Conservation (phyloP, 129 eudicot species). For the Heracleum sosnowskyi region DNA sequence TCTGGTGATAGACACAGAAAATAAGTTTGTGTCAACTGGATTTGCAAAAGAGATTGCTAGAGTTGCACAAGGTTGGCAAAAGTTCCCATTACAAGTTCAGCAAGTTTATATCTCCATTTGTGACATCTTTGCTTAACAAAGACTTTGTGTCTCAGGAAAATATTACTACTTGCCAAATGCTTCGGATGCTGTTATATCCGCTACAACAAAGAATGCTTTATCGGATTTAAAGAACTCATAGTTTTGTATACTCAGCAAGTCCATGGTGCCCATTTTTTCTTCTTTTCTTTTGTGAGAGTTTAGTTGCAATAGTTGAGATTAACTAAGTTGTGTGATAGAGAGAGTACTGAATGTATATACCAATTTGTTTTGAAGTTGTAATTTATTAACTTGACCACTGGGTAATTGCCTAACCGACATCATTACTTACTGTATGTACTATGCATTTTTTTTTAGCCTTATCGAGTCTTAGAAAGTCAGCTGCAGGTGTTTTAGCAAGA, state of each 20-base stretch:
- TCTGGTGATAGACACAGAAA: constrained; percentile 89
- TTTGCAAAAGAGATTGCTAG: constrained; percentile 97
- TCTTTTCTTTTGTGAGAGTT: background rate
- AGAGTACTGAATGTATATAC: background rate
- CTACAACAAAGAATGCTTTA: constrained; percentile 84
- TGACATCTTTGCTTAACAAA: constrained; percentile 8
- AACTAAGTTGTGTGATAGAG: background rate
- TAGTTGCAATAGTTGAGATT: background rate
- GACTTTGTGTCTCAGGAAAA: constrained; percentile 50
- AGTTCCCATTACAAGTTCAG: background rate
- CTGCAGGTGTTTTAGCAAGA: too few species aligned
- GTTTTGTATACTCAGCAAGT: constrained; percentile 6
- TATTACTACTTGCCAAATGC: constrained; percentile 97
- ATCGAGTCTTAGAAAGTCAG: too few species aligned
- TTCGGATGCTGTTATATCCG: constrained; percentile 92
- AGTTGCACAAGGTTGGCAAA: constrained; percentile 69
- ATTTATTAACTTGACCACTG: background rate
- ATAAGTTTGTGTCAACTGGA: constrained; percentile 93
- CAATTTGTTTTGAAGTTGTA: background rate
- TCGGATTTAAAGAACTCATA: constrained; percentile 72
- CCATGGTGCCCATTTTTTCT: background rate
- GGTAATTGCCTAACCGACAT: background rate
- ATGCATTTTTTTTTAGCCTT: too few species aligned
- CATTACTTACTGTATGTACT: background rate
- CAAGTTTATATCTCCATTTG: background rate